Conservation (phyloP, 140 eudicot species). For the Cichorium intybus region DNA sequence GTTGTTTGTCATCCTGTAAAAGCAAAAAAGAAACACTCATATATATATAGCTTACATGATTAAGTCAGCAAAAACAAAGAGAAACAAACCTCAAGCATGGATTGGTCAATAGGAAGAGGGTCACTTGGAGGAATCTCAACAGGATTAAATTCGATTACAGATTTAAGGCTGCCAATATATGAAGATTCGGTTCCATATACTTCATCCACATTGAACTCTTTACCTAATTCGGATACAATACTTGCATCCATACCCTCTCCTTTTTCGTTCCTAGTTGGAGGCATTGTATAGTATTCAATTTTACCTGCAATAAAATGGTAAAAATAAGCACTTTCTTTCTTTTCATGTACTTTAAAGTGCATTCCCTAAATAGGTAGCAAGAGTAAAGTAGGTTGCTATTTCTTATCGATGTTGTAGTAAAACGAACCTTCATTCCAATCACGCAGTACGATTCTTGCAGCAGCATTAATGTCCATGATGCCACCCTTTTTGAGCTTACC, state of each 20-base stretch:
- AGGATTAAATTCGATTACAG: conserved; percentile 63
- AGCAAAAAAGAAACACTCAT: too few species aligned
- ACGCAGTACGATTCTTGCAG: conserved; percentile 84
- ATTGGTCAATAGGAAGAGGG: conserved; percentile 65
- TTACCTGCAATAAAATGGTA: conserved; percentile 49
- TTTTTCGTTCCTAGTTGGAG: conserved; percentile 64
- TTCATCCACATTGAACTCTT: conserved; percentile 81
- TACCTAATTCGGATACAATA: conserved; percentile 67
- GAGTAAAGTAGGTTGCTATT: too few species aligned
- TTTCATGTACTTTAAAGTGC: too few species aligned
- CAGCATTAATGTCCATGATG: conserved; percentile 62
- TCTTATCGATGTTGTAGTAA: too few species aligned
- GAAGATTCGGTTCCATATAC: conserved; percentile 79
- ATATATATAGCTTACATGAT: too few species aligned
- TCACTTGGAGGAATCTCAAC: conserved; percentile 77
- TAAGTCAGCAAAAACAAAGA: not conserved
- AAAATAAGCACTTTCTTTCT: not conserved
- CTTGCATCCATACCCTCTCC: conserved; percentile 60
- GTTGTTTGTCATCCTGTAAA: conserved; percentile 24
- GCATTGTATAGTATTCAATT: conserved; percentile 90
- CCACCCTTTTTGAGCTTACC: conserved; percentile 97
- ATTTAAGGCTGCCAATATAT: conserved; percentile 84
- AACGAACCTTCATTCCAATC: conserved; percentile 97
- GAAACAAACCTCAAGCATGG: conserved; percentile 75
- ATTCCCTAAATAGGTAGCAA: too few species aligned